Base-by-base conservation (phyloP, 2,329 filamentous ascomycete genomes). In the Thielaviopsis punctulata region DNA sequence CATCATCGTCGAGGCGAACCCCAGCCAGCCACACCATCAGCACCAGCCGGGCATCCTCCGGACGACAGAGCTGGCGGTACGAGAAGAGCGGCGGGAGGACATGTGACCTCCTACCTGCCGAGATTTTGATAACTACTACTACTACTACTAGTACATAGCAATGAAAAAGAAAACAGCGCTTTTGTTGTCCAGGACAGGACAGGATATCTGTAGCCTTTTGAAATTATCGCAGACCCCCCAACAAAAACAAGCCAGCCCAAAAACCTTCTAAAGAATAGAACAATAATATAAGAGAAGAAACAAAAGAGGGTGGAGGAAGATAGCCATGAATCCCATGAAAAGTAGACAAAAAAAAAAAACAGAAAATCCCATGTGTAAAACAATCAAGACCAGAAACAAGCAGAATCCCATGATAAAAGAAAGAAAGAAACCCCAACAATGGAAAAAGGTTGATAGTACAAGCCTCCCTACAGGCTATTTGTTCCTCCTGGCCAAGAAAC, bases 31-130 rank as follows among this genome's bases (percentile, higher is more conserved):
- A n/a, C n/a, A 25, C 8, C 24, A 47, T 12, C n/a, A 33, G 4
- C 21, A 30, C 22, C 47, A 33, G 30, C 9, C 30, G 30, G 52
- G 48, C 4, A 54, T 54, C 44, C n/a, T 47, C 8, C 33, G 45
- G 43, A 54, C 48, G 7, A 50, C 21, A 3, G 47, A 54, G 41
- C 27, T 54, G 13, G 48, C 43, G 13, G 52, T 54, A n/a, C 36
- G 24, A 18, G 52, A 54, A 45, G 52, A 54, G 30, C 30, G n/a
- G 30, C 7, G 23, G 22, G 22, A 24, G n/a, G 36, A 49, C 13
- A n/a, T n/a, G n/a, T n/a, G n/a, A n/a, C n/a, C n/a, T n/a, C n/a
- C n/a, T n/a, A n/a, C n/a, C n/a, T n/a, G n/a, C n/a, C n/a, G n/a
- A n/a, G n/a, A n/a, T n/a, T 39, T 22, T 3, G 13, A 48, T 18